Base-by-base conservation (phyloP, 2,329 filamentous ascomycete species). In the Monilinia fructigena region DNA sequence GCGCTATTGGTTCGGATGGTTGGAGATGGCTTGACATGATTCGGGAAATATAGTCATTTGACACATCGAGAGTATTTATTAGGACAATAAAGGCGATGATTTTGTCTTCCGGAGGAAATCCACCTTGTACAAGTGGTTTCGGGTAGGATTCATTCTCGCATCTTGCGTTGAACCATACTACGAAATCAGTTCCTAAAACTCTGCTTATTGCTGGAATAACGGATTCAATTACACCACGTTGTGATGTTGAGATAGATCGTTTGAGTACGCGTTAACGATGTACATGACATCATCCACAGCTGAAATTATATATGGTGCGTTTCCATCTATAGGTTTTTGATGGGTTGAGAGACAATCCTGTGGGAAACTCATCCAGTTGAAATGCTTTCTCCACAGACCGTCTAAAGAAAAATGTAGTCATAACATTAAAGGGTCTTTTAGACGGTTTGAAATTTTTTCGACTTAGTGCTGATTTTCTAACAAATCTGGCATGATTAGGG, bases 211-310 rank as follows among this genome's bases (percentile, higher is more conserved):
- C 90, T 2, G 93, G 90, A 35, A 97, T 80, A 8, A 96, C 90
- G 66, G 86, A 91, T 53, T 86, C 86, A 28, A 96, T 85, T 4
- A 97, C 88, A 23, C 89, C 84, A 71, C 88, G 83, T 76, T 97
- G 93, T 2, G 91, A 92, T 0, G 96, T 98, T 0, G 91, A 89
- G 28, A 98, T 82, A 0, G 92, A 91, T 70, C 94, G 89, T 70
- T 96, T 90, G 10, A 98, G 83, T 45, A 98, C 61, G 94, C 89
- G 76, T 96, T 96, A 76, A 97, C 91, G 73, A 99, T 97, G 79
- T 98, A 99, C 94, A 99, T 98, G 75, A 98, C 93, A 79, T 97
- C 95, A 80, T 99, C 95, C 11, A 99, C 93, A 0, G 94, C 93
- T 2, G 93, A 93, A 54, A 95, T 94, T 73, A 99, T 97, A 75